phyloP scores from a whole-genome alignment of 1,284 basidiomycete genomes.

The Boletellus sp. region DNA sequence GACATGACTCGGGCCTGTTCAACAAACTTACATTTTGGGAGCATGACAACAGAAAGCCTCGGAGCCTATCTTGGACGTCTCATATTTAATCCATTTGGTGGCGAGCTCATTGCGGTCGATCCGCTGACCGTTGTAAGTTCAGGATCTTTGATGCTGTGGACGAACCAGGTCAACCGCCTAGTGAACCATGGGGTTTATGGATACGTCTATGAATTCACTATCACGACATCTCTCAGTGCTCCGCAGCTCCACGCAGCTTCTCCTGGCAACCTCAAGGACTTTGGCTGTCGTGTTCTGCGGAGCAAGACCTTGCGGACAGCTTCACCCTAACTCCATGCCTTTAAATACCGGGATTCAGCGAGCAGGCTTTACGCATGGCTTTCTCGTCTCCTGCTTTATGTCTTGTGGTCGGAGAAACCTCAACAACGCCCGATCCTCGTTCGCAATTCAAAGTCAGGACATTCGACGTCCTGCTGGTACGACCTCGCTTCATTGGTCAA shows the following conservation, averaged over 20 bases:
- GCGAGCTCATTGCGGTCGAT: background rate
- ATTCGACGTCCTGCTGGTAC: slow-evolving; percentile 36
- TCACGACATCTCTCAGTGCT: slow-evolving; percentile 16
- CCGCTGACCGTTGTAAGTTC: background rate
- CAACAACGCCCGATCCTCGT: slow-evolving; percentile 30
- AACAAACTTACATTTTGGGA: background rate
- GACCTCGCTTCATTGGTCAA: slow-evolving; percentile 36
- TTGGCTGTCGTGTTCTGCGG: slow-evolving; percentile 18
- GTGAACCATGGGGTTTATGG: slow-evolving; percentile 4
- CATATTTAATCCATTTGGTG: background rate
- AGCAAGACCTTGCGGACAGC: slow-evolving; percentile 17
- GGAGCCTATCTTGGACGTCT: background rate
- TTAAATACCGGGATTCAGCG: slow-evolving; percentile 31
- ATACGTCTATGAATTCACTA: slow-evolving; percentile 11
- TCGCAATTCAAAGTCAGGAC: slow-evolving; percentile 37
- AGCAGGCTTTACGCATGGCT: slow-evolving; percentile 37
- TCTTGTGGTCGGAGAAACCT: slow-evolving; percentile 31
- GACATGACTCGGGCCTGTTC: background rate
- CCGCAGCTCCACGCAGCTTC: slow-evolving; percentile 26
- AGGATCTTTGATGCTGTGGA: background rate
- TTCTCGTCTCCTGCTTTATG: slow-evolving; percentile 36
- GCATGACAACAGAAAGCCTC: background rate
- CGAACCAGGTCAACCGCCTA: slow-evolving; percentile 5
- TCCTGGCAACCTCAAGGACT: slow-evolving; percentile 20
- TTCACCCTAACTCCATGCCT: slow-evolving; percentile 17